Conservation (phyloP, 768 basidiomycete species). For the Pleurotus tuoliensis region DNA sequence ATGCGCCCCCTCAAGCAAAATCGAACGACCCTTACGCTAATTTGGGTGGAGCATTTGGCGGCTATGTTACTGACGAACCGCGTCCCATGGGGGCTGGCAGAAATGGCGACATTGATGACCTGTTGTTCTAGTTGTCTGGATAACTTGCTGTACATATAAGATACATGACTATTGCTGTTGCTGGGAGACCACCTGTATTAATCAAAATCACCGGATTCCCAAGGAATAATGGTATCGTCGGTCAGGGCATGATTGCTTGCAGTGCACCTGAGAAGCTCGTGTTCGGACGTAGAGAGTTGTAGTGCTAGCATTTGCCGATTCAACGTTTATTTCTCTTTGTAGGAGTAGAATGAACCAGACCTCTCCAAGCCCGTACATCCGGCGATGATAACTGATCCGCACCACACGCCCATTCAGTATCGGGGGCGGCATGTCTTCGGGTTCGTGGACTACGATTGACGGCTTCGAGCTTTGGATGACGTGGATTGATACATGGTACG, state of each 20-base stretch:
- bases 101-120: conserved; percentile 57
- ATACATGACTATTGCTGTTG: conserved; percentile 6
- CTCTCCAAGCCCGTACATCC: conserved; percentile 95
- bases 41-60: conserved; percentile 72
- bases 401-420: conserved; percentile 38
- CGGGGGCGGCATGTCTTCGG: conserved; percentile 28
- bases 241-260: conserved; percentile 7
- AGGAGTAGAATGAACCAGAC: conserved; percentile 38
- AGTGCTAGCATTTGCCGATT: conserved; percentile 52
- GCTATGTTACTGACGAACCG: conserved; percentile 71
- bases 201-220: no score
- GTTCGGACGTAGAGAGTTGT: conserved; percentile 77
- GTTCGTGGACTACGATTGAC: conserved; percentile 79
- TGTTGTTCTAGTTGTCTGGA: conserved; percentile 48
- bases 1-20: conserved; percentile 26
- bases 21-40: conserved; percentile 79
- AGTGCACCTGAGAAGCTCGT: conserved; percentile 14
- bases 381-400: conserved; percentile 87
- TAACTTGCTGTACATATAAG: not conserved
- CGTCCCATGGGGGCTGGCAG: conserved; percentile 49
- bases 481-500: conserved; percentile 82
- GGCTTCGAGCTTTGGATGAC: conserved; percentile 85
- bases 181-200: no score
- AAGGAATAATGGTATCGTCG: not conserved
- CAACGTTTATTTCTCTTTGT: conserved; percentile 7